Percentiles rank a stretch among this genome's conserved stretches.
Evolutionary conservation across 805 yeast genomes (phyloP).

Genomic region (Kregervanrija delftensis): DNA sequence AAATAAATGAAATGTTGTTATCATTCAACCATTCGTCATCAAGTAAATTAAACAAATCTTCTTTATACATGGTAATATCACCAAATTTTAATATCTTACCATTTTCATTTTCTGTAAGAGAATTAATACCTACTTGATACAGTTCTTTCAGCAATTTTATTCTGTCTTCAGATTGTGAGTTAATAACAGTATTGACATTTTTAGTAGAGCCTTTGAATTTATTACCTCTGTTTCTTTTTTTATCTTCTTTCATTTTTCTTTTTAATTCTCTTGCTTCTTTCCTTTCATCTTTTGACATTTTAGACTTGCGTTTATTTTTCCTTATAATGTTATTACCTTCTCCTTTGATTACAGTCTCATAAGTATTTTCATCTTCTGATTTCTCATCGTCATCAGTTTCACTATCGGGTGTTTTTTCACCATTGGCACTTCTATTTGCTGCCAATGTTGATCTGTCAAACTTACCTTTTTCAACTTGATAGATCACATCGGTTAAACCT

Average conservation of each 20-base stretch:
- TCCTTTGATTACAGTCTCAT: neutral
- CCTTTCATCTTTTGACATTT: slow-evolving; percentile 12
- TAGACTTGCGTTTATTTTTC: neutral
- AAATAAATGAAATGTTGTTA: slow-evolving; percentile 57
- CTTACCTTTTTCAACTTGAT: neutral
- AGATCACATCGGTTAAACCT: neutral
- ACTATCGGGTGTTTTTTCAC: slow-evolving; percentile 29
- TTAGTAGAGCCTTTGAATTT: slow-evolving; percentile 3
- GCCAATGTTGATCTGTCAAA: neutral
- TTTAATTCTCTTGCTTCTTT: slow-evolving; percentile 20
- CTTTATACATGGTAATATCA: slow-evolving; percentile 50
- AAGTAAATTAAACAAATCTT: slow-evolving; percentile 49
- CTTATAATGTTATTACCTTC: neutral
- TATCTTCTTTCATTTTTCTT: slow-evolving; percentile 12
- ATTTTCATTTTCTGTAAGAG: slow-evolving; percentile 5
- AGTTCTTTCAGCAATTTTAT: slow-evolving; percentile 12
- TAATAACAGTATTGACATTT: neutral
- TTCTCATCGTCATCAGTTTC: slow-evolving; percentile 24
- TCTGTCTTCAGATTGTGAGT: slow-evolving; percentile 12
- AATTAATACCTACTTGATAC: slow-evolving; percentile 9
- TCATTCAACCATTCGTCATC: slow-evolving; percentile 74
- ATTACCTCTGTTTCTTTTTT: neutral
- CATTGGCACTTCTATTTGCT: slow-evolving; percentile 3
- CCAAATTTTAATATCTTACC: slow-evolving; percentile 40
- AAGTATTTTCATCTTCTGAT: neutral